Evolutionary conservation across 768 basidiomycete genomes (phyloP).

Genomic region (Collybia sp.): DNA sequence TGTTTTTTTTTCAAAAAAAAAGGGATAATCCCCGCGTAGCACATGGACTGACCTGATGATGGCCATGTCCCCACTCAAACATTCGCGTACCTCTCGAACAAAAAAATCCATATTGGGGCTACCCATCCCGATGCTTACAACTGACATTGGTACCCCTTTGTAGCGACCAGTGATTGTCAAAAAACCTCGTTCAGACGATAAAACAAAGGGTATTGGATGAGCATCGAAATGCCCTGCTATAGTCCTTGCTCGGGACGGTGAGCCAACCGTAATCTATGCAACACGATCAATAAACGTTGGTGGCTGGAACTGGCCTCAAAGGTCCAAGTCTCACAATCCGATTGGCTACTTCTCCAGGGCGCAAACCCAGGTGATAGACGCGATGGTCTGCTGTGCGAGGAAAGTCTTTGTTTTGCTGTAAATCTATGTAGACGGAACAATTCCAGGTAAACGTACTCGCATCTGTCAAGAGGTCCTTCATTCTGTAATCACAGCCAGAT

Average conservation of each 20-base stretch:
- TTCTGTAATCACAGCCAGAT: constrained; percentile 16
- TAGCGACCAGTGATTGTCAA: constrained; percentile 67
- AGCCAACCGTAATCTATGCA: constrained; percentile 67
- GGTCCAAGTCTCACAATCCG: constrained; percentile 50
- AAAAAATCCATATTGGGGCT: constrained; percentile 82
- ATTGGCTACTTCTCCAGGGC: constrained; percentile 76
- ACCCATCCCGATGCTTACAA: constrained; percentile 84
- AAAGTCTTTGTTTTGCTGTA: constrained; percentile 47
- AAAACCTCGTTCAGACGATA: constrained; percentile 74
- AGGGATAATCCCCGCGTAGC: constrained; percentile 3
- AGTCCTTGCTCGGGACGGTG: constrained; percentile 57
- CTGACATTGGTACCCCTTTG: constrained; percentile 57
- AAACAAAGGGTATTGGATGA: constrained; percentile 52
- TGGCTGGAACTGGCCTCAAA: background rate
- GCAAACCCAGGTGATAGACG: constrained; percentile 77
- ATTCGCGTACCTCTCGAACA: constrained; percentile 75
- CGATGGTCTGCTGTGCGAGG: constrained; percentile 68
- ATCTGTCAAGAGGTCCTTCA: constrained; percentile 62
- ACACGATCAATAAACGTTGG: background rate
- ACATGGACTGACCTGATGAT: constrained; percentile 38
- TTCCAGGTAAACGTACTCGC: constrained; percentile 48
- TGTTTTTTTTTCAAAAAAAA: constrained; percentile 23
- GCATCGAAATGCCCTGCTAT: constrained; percentile 61
- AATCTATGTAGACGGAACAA: too few species aligned
- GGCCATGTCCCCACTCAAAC: constrained; percentile 56